Evolutionary conservation across 179 eudicot species (phyloP).

Genomic region (Vitellaria paradoxa): DNA sequence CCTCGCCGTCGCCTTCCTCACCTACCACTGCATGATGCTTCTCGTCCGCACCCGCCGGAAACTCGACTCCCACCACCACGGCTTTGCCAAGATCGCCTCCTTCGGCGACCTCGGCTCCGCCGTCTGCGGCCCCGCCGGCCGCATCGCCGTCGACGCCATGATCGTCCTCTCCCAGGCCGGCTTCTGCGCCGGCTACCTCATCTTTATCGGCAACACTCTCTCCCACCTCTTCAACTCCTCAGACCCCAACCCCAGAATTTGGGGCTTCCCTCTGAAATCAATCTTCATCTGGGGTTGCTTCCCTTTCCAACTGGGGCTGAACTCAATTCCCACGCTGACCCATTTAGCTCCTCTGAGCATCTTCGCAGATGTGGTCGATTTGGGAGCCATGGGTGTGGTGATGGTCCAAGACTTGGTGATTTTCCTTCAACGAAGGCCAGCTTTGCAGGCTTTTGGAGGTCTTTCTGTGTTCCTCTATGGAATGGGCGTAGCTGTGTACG

Average conservation of each 20-base stretch:
- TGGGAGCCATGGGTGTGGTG: slow-evolving; percentile 89
- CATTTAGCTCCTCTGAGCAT: slow-evolving; percentile 94
- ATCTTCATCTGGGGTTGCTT: slow-evolving; percentile 71
- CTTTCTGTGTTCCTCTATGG: slow-evolving; percentile 64
- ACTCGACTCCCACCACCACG: slow-evolving; percentile 36
- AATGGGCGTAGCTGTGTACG: slow-evolving; percentile 81
- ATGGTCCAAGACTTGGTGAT: slow-evolving; percentile 56
- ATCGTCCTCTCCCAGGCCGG: slow-evolving; percentile 89
- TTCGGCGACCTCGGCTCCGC: slow-evolving; percentile 87
- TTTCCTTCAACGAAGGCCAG: slow-evolving; percentile 37
- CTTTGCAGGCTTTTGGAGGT: slow-evolving; percentile 52
- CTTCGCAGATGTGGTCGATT: slow-evolving; percentile 87
- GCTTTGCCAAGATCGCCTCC: slow-evolving; percentile 56
- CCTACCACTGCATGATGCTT: slow-evolving; percentile 78
- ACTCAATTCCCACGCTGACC: slow-evolving; percentile 82
- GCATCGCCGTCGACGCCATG: slow-evolving; percentile 70
- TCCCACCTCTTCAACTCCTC: slow-evolving; percentile 40
- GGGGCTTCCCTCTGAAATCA: slow-evolving; percentile 49
- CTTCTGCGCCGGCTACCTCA: slow-evolving; percentile 77
- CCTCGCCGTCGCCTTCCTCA: slow-evolving; percentile 46
- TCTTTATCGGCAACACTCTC: slow-evolving; percentile 70
- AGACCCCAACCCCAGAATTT: slow-evolving; percentile 3
- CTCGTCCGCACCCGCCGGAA: slow-evolving; percentile 54
- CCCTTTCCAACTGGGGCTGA: slow-evolving; percentile 85
- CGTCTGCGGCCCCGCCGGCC: slow-evolving; percentile 73